Base-by-base conservation (phyloP, 225 moss, liverwort and hornwort species). In the Sphagnum tenellum region DNA sequence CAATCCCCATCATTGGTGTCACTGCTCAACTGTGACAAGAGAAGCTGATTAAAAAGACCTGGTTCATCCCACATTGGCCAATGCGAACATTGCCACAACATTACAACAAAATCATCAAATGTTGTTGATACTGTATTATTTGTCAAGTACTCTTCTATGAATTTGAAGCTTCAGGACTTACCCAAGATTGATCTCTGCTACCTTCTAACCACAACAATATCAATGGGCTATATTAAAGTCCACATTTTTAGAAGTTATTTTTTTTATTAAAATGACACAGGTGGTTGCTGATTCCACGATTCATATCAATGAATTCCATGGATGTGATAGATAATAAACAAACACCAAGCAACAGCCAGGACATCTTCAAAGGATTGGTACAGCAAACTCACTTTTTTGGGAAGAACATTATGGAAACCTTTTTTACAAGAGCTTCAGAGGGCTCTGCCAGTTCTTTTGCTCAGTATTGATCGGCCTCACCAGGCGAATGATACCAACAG, bases 21-120 rank as follows among this genome's bases (percentile, higher is more conserved):
- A 29, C 29, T 29, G 29, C 29, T 29, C 29, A 29, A 29, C 29
- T 29, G 29, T 1, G n/a, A 0, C 57, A 76, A 5, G 8, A 76
- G 72, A 29, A 73, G 29, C 55, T 73, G 55, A 54, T 80, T 80
- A 64, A 73, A 80, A 14, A 48, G 29, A 64, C n/a, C 49, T 2
- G 76, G 73, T 9, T 73, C 70, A 64, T 76, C 65, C 79, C 76
- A 76, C 79, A 80, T 80, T 4, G 86, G 92, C 83, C 85, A 93
- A 73, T 93, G 89, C 60, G 77, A 74, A 73, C 81, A 78, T 89
- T 93, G 86, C 73, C 67, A 56, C 70, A 65, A 46, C 69, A 71
- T 77, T 45, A 61, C 5, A 59, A 45, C 14, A 14, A 12, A 10
- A 29, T 29, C 29, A 29, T 10, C 6, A 46, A 4, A 55, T 48